phyloP scores from a whole-genome alignment of 495 filamentous ascomycete species.

The Lasiosphaeria hispida region DNA sequence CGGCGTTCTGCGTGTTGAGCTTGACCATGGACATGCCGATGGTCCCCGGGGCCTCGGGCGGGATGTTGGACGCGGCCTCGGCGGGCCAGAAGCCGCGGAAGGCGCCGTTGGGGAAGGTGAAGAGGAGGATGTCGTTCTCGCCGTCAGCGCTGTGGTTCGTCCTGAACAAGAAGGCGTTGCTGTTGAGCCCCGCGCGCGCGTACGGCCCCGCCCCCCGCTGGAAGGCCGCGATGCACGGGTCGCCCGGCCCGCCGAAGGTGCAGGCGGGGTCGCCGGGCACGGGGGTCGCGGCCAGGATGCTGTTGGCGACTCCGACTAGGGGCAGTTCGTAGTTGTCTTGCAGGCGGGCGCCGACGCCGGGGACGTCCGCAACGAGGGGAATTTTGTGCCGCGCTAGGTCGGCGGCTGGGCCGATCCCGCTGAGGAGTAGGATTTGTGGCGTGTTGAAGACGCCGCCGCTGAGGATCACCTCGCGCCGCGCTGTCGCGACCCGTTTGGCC shows the following conservation, averaged over 20 bases:
- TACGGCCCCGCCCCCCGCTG: conserved; percentile 19
- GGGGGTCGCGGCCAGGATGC: conserved; percentile 2
- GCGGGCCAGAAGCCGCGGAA: conserved; percentile 29
- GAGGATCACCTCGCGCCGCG: conserved; percentile 58
- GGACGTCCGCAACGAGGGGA: conserved; percentile 48
- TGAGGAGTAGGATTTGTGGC: conserved; percentile 59
- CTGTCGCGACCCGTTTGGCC: conserved; percentile 33
- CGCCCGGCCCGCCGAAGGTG: conserved; percentile 25
- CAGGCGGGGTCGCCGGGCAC: conserved; percentile 15
- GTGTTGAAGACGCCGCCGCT: conserved; percentile 58
- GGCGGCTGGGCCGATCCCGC: conserved; percentile 53
- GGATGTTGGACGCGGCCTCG: conserved; percentile 21
- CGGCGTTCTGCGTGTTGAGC: conserved; percentile 36
- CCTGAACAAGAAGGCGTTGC: conserved; percentile 21
- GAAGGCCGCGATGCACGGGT: conserved; percentile 22
- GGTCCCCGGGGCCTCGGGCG: conserved; percentile 12
- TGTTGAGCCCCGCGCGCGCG: conserved; percentile 12
- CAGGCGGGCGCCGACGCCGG: conserved; percentile 59
- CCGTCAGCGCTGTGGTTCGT: conserved; percentile 5
- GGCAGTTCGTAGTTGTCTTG: conserved; percentile 60
- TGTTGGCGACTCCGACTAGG: conserved; percentile 27
- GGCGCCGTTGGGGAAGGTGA: conserved; percentile 33
- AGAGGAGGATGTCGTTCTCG: conserved; percentile 27
- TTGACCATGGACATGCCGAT: conserved; percentile 24
- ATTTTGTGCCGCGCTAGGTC: conserved; percentile 51